Conservation (phyloP, 305 asterid species). For the Fraxinus xanthoxyloides region DNA sequence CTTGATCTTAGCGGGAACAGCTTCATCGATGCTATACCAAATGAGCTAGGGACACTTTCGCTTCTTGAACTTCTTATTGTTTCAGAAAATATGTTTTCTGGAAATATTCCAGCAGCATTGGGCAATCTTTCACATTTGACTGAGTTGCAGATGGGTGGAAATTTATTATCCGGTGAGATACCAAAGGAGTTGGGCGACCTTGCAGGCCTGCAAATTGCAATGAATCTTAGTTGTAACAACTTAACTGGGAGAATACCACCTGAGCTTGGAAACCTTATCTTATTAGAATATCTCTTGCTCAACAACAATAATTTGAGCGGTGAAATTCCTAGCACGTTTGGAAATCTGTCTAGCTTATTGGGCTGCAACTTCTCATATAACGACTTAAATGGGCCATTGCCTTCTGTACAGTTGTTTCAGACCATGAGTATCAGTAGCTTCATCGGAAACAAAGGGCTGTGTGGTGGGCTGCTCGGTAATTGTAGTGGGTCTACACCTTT, state of each 20-base stretch:
- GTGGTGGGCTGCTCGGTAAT: conserved; percentile 74
- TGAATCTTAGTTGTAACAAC: conserved; percentile 75
- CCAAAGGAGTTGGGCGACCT: conserved; percentile 72
- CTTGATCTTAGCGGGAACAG: conserved; percentile 79
- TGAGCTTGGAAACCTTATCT: conserved; percentile 71
- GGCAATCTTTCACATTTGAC: conserved; percentile 80
- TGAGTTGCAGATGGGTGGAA: conserved; percentile 87
- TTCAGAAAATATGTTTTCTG: conserved; percentile 66
- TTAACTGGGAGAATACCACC: conserved; percentile 73
- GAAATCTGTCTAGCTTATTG: conserved; percentile 66
- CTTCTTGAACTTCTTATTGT: conserved; percentile 72
- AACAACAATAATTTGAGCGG: conserved; percentile 71
- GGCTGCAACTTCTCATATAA: conserved; percentile 87
- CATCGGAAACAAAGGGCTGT: conserved; percentile 70
- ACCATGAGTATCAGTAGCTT: conserved; percentile 71
- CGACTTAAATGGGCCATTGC: conserved; percentile 69
- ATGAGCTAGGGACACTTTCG: conserved; percentile 63
- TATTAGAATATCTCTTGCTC: conserved; percentile 62
- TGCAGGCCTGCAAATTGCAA: conserved; percentile 67
- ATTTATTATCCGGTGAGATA: conserved; percentile 65
- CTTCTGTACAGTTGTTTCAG: conserved; percentile 61
- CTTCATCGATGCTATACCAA: conserved; percentile 53
- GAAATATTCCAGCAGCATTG: conserved; percentile 64
- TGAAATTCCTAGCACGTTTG: conserved; percentile 78
- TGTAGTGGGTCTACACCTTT: conserved; percentile 37